phyloP scores from a whole-genome alignment of 2,329 filamentous ascomycete genomes.

The Cadophora gregata region DNA sequence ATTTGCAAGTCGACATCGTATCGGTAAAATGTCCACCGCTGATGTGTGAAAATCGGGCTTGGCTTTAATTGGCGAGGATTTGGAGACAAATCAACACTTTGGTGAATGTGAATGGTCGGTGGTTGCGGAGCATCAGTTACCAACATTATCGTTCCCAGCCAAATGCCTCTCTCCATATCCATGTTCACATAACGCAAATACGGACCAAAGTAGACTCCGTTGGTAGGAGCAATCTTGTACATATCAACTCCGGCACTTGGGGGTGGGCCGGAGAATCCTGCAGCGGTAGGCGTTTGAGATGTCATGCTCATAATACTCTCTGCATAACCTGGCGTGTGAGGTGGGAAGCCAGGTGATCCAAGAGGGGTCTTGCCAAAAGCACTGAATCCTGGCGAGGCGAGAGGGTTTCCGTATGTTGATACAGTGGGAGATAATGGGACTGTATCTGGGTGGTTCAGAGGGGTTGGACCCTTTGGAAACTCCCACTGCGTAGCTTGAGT shows the following conservation, averaged over 20 bases:
- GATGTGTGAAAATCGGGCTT: constrained; percentile 84
- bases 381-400: constrained; percentile 68
- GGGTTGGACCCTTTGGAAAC: constrained; percentile 94
- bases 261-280: constrained; percentile 89
- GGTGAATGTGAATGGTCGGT: constrained; percentile 94
- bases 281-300: constrained; percentile 73
- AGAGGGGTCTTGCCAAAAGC: constrained; percentile 66
- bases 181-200: constrained; percentile 97
- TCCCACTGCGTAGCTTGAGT: constrained; percentile 98
- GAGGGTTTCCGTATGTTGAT: constrained; percentile 76
- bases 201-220: constrained; percentile 97
- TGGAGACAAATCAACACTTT: constrained; percentile 87
- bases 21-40: constrained; percentile 94
- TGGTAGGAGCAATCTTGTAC: constrained; percentile 92
- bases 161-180: constrained; percentile 88
- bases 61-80: constrained; percentile 88
- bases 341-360: constrained; percentile 81
- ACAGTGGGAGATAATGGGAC: constrained; percentile 79
- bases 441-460: constrained; percentile 76
- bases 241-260: constrained; percentile 88
- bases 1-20: constrained; percentile 92
- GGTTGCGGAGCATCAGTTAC: constrained; percentile 91
- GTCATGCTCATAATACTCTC: constrained; percentile 86
- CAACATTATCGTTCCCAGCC: constrained; percentile 92
- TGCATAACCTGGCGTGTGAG: constrained; percentile 82